Evolutionary conservation across 208 protist species (phyloP).

Genomic region (Endotrypanum monterogeii): DNA sequence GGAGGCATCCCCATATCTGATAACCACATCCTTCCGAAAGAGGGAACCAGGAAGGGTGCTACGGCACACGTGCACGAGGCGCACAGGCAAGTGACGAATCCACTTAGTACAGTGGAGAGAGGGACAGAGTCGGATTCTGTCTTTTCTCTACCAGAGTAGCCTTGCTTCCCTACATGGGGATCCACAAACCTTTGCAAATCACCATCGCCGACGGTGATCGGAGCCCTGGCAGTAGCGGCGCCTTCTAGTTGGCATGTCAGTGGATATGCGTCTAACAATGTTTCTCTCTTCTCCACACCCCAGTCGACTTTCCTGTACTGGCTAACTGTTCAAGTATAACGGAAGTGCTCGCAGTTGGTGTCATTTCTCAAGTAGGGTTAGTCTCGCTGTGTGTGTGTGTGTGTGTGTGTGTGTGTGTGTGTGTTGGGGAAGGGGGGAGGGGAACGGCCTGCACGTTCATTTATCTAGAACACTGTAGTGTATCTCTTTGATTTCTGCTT

Average conservation of each 20-base stretch:
- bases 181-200: too few species aligned
- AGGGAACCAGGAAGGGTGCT: not conserved
- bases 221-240: too few species aligned
- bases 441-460: too few species aligned
- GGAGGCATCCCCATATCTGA: not conserved
- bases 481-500: not conserved
- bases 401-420: slow-evolving; percentile 1
- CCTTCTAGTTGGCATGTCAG: too few species aligned
- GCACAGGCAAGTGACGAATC: not conserved
- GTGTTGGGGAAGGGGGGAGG: not conserved
- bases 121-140: not conserved
- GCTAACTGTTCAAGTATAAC: too few species aligned
- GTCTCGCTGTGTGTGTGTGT: not conserved
- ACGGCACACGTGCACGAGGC: not conserved
- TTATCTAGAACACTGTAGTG: not conserved
- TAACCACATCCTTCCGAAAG: not conserved
- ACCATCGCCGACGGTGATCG: too few species aligned
- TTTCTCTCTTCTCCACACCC: too few species aligned
- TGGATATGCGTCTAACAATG: too few species aligned
- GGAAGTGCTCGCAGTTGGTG: too few species aligned
- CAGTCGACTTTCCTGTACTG: too few species aligned
- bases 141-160: not conserved
- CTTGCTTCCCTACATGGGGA: too few species aligned
- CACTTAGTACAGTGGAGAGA: not conserved
- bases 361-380: too few species aligned